A percentile compares a stretch with the other conserved stretches of the same genome.
These are phyloP conservation scores for Nevesoporus exiguus DNA, from an alignment of 768 basidiomycete genomes.

Conservation along the genomic window DNA sequence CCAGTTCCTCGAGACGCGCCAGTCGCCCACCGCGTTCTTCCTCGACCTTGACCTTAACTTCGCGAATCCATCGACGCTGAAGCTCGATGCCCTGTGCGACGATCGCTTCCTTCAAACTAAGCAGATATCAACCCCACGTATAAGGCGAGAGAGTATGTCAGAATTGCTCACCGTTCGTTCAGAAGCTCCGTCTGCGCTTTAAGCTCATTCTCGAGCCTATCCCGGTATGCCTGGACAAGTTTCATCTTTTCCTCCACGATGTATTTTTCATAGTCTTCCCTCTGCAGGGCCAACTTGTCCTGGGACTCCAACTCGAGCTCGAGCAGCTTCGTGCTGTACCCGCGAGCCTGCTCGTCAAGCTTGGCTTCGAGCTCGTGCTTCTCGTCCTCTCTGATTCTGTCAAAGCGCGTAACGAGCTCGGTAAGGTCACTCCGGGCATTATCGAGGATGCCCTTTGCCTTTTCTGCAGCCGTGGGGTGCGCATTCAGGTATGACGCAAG, in stretches of 20 bases:
- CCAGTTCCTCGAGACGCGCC: conserved; percentile 91
- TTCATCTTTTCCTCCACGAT: conserved; percentile 74
- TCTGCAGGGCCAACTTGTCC: conserved; percentile 80
- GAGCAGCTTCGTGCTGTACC: conserved; percentile 77
- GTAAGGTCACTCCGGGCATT: conserved; percentile 80
- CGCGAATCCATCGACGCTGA: conserved; percentile 93
- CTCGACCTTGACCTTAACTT: conserved; percentile 94
- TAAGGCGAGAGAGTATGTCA: background rate
- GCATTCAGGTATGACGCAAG: conserved; percentile 80
- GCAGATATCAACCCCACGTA: background rate
- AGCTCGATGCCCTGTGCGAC: conserved; percentile 96
- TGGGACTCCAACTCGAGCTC: conserved; percentile 84
- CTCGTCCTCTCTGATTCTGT: conserved; percentile 78
- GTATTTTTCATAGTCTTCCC: conserved; percentile 79
- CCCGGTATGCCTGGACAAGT: conserved; percentile 75
- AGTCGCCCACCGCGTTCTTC: conserved; percentile 94
- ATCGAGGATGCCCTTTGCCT: conserved; percentile 73
- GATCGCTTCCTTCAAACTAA: conserved; percentile 89
- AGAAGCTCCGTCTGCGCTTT: conserved; percentile 88
- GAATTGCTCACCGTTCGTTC: conserved; percentile 76
- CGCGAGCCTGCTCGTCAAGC: conserved; percentile 79
- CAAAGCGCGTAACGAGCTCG: conserved; percentile 70
- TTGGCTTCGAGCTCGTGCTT: conserved; percentile 56
- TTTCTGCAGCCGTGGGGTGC: conserved; percentile 61
- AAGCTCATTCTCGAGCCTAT: conserved; percentile 83